phyloP scores from a whole-genome alignment of 1,284 basidiomycete genomes.

The Malassezia pachydermatis region DNA sequence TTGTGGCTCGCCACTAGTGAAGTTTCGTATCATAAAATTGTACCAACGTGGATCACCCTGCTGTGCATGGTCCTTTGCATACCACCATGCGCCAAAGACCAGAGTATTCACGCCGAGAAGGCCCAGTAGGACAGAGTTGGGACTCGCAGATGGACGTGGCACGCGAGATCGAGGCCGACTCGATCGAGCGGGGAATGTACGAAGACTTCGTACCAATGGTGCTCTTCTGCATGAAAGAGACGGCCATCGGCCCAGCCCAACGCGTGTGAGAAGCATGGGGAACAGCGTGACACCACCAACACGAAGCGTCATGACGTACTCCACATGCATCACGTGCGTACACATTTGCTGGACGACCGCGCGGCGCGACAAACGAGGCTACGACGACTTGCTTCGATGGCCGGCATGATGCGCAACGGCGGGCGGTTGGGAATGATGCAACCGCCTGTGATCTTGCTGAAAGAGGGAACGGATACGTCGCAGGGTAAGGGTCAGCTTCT shows the following conservation, averaged over 20 bases:
- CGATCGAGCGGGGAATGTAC: too few species aligned
- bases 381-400: slow-evolving; percentile 7
- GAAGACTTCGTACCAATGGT: too few species aligned
- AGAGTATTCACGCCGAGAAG: slow-evolving; percentile 25
- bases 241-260: background rate
- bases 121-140: slow-evolving; percentile 16
- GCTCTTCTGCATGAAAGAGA: background rate
- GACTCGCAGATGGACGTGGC: background rate
- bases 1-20: slow-evolving; percentile 57
- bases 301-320: background rate
- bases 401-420: slow-evolving; percentile 15
- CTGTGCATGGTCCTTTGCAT: slow-evolving; percentile 30
- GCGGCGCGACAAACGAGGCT: background rate
- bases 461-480: slow-evolving; percentile 83
- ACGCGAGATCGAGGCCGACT: too few species aligned
- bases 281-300: background rate
- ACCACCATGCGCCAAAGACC: slow-evolving; percentile 29
- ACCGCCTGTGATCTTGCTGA: slow-evolving; percentile 42
- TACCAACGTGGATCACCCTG: slow-evolving; percentile 55
- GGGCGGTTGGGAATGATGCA: slow-evolving; percentile 32
- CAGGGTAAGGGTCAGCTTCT: slow-evolving; percentile 88
- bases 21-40: slow-evolving; percentile 61
- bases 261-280: background rate
- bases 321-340: background rate
- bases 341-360: background rate